Conservation (phyloP, 306 rosid genomes). For the Citrullus amarus region DNA sequence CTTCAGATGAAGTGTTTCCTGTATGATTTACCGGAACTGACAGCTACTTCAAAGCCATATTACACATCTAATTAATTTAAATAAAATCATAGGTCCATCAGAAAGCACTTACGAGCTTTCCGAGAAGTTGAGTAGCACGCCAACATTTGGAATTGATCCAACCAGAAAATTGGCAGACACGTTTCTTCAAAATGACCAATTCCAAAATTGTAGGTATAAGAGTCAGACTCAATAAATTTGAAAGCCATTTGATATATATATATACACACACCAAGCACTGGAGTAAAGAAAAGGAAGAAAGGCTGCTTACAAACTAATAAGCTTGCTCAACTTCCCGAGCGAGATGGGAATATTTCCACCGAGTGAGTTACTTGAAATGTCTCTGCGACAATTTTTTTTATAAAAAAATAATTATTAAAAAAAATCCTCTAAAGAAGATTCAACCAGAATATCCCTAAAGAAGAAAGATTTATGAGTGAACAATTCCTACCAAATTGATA, state of each 20-base stretch:
- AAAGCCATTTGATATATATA: not conserved
- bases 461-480: not conserved
- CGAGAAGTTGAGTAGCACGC: conserved; percentile 57
- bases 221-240: not conserved
- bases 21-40: not conserved
- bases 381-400: conserved; percentile 32
- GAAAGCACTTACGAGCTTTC: conserved; percentile 72
- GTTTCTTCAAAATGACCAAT: conserved; percentile 40
- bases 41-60: not conserved
- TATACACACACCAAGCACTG: not conserved
- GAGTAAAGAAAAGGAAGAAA: conserved; percentile 7
- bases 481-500: not conserved
- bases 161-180: conserved; percentile 85
- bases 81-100: conserved; percentile 7
- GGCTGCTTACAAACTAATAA: conserved; percentile 49
- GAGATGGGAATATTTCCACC: conserved; percentile 69
- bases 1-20: conserved; percentile 3
- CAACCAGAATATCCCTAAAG: not conserved
- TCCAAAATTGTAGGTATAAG: conserved; percentile 8
- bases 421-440: not conserved
- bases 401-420: not conserved
- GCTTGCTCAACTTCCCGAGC: conserved; percentile 69
- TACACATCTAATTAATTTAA: conserved; percentile 8
- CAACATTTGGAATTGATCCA: conserved; percentile 86
- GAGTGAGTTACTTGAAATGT: conserved; percentile 87